Conservation (phyloP, 1,139 yeast genomes). For the Saccharomycopsis hybrid region DNA sequence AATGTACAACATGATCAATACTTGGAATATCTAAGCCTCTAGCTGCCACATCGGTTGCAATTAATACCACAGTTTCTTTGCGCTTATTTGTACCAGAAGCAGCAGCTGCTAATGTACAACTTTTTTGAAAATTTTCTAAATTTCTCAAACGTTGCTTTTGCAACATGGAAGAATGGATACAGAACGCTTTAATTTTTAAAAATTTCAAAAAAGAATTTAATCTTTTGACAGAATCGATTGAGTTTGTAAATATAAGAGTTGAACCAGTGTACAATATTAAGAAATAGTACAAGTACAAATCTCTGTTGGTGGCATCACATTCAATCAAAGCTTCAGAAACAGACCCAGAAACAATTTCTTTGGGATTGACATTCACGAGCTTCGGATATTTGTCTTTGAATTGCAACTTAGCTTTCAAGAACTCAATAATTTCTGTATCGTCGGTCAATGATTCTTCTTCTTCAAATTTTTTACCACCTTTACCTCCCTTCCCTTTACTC, state of each 20-base stretch:
- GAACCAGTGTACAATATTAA: constrained; percentile 81
- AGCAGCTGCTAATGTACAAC: background rate
- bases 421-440: constrained; percentile 47
- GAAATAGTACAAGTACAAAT: constrained; percentile 83
- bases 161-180: constrained; percentile 89
- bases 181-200: constrained; percentile 65
- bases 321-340: constrained; percentile 85
- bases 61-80: constrained; percentile 57
- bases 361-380: constrained; percentile 82
- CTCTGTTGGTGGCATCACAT: constrained; percentile 88
- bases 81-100: constrained; percentile 14
- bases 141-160: constrained; percentile 89
- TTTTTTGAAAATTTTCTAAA: constrained; percentile 53
- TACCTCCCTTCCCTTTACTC: constrained; percentile 24
- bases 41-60: constrained; percentile 98
- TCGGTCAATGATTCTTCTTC: constrained; percentile 38
- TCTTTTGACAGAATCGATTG: constrained; percentile 89
- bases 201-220: constrained; percentile 68
- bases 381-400: constrained; percentile 55
- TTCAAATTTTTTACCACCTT: constrained; percentile 29
- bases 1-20: constrained; percentile 92
- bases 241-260: constrained; percentile 86
- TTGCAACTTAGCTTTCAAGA: constrained; percentile 51
- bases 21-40: constrained; percentile 92
- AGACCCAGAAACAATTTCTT: constrained; percentile 67